Evolutionary conservation across 768 basidiomycete genomes (phyloP).

Genomic region (Suillus discolor): DNA sequence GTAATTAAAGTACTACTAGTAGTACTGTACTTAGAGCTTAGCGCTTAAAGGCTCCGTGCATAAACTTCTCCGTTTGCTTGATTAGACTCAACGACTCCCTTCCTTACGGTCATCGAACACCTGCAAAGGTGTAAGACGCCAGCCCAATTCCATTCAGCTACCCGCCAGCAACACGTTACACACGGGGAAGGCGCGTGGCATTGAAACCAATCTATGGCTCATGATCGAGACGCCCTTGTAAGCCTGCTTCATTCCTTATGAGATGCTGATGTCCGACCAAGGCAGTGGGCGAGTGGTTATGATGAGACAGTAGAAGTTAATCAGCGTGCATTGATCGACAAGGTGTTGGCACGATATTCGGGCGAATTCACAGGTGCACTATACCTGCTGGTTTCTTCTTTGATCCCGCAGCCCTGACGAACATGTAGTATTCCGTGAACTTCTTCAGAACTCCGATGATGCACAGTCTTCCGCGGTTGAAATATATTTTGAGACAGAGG

Average conservation of each 20-base stretch:
- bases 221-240: constrained; percentile 34
- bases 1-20: no score
- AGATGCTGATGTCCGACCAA: constrained; percentile 5
- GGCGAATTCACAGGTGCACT: constrained; percentile 82
- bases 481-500: constrained; percentile 76
- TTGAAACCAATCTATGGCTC: constrained; percentile 22
- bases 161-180: constrained; percentile 16
- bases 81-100: not conserved
- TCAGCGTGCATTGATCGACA: constrained; percentile 95
- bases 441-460: constrained; percentile 96
- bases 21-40: not conserved
- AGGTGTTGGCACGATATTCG: constrained; percentile 93
- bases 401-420: constrained; percentile 1
- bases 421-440: constrained; percentile 66
- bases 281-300: constrained; percentile 58
- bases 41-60: not conserved
- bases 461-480: constrained; percentile 76
- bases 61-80: not conserved
- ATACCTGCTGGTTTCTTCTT: not conserved
- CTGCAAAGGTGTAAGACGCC: not conserved
- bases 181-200: constrained; percentile 19
- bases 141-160: constrained; percentile 7
- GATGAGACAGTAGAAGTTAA: constrained; percentile 91
- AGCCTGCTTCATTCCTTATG: constrained; percentile 4
- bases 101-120: not conserved